A percentile compares a stretch with the other conserved stretches of the same genome.
Conservation (phyloP, 192 early-diverging fungal species). For the Coemansia sp. region DNA sequence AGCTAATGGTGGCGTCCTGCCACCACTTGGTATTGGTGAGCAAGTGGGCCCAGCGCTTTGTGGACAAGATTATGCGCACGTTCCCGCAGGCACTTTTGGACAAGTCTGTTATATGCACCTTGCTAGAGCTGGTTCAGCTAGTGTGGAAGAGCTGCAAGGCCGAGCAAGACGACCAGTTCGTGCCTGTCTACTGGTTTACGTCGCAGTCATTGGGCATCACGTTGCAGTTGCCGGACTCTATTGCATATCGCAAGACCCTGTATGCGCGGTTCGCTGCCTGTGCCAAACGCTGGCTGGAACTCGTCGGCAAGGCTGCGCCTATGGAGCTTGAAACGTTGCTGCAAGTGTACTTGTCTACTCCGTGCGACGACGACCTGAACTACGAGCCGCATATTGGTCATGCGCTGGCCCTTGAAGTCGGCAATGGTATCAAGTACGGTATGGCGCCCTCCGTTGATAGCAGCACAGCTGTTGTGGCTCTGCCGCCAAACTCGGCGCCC, state of each 20-base stretch:
- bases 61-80: slow-evolving; percentile 59
- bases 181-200: slow-evolving; percentile 69
- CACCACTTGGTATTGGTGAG: slow-evolving; percentile 73
- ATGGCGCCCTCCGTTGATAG: slow-evolving; percentile 14
- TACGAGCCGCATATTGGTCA: slow-evolving; percentile 69
- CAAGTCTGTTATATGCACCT: slow-evolving; percentile 62
- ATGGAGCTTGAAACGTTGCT: slow-evolving; percentile 70
- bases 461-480: background rate
- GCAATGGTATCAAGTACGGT: slow-evolving; percentile 33
- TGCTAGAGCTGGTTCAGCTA: slow-evolving; percentile 83
- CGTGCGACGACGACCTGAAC: slow-evolving; percentile 59
- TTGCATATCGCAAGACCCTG: slow-evolving; percentile 69
- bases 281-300: slow-evolving; percentile 68
- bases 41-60: slow-evolving; percentile 64
- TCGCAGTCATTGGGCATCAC: slow-evolving; percentile 64
- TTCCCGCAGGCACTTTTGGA: slow-evolving; percentile 85
- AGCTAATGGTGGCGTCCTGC: slow-evolving; percentile 66
- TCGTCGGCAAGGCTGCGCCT: slow-evolving; percentile 64
- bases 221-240: slow-evolving; percentile 72
- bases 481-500: slow-evolving; percentile 44
- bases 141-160: slow-evolving; percentile 78
- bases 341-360: slow-evolving; percentile 69
- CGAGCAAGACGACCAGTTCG: slow-evolving; percentile 79
- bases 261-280: slow-evolving; percentile 61
- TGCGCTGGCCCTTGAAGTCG: slow-evolving; percentile 69